Evolutionary conservation across 2,329 filamentous ascomycete genomes (phyloP), one percentile per base, ranked within the genome.

Genomic region (Acephala macrosclerotiorum): DNA sequence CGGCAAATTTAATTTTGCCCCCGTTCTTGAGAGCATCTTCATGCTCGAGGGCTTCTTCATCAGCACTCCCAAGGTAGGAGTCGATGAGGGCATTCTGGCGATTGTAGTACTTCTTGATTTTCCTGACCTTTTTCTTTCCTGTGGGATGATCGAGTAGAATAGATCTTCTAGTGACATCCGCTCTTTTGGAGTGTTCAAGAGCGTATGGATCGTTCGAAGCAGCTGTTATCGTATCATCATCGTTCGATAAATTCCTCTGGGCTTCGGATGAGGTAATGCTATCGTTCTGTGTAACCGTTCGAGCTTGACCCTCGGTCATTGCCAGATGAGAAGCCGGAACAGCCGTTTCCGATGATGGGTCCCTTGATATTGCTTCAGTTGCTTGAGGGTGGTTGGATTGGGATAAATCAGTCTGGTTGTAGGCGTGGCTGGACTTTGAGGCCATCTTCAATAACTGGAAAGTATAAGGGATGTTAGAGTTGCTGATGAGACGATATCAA

Each of bases 51-150:
- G 80, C 79, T 75, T 87, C 85, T 72, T 87, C 85, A 68, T 87
- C 83, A 26, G 81, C 81, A 65, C 83, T 85, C 36, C 84, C 81
- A 8, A 88, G 81, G 68, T 87, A 87, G 65, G 80, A 78, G 71
- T 84, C 80, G 66, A 84, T 84, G 40, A 83, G 78, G 40, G 80
- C 77, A 68, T 84, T 84, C 70, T 84, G 82, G 12, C 78, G 77
- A 9, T 77, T 80, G 70, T 84, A 84, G 70, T 82, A 84, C 70
- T 80, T 80, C 70, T 79, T 80, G 59, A 84, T 74, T 68, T 80
- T 77, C 56, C 70, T 78, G 70, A 79, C 79, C 26, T 42, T 42
- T 4, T n/a, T 42, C 69, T 83, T 78, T 29, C 79, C 79, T 36
- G 78, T 76, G 26, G 83, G 83, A 67, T 85, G 79, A 35, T 83